Percentiles rank a stretch among this genome's conserved stretches.
Conservation (phyloP, 768 basidiomycete genomes). For the Boletus rufocinnamomeus region DNA sequence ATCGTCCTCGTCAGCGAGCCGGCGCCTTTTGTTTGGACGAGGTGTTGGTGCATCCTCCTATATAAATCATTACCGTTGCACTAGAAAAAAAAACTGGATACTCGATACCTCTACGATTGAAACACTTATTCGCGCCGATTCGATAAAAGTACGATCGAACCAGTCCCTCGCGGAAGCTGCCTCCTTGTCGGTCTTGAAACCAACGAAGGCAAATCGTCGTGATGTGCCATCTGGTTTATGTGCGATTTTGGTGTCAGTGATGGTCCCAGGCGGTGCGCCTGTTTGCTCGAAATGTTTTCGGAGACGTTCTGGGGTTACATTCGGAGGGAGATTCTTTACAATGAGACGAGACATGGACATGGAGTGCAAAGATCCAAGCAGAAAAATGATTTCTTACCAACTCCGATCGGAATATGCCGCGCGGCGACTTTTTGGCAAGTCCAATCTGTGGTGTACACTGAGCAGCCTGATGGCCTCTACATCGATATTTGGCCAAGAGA, state of each 20-base stretch:
- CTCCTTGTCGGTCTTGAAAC: slow-evolving; percentile 80
- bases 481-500: slow-evolving; percentile 43
- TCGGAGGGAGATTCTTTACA: slow-evolving; percentile 76
- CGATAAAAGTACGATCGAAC: slow-evolving; percentile 85
- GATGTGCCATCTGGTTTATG: slow-evolving; percentile 75
- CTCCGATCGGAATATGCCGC: slow-evolving; percentile 33
- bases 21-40: slow-evolving; percentile 69
- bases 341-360: slow-evolving; percentile 76
- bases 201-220: slow-evolving; percentile 89
- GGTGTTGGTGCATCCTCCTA: slow-evolving; percentile 71
- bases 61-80: slow-evolving; percentile 4
- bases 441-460: not conserved
- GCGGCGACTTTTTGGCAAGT: not conserved
- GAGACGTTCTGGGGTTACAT: slow-evolving; percentile 64
- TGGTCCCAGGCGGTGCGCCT: slow-evolving; percentile 59
- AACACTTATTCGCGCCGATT: slow-evolving; percentile 74
- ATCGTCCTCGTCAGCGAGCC: slow-evolving; percentile 55
- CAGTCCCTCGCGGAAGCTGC: slow-evolving; percentile 75
- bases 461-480: slow-evolving; percentile 23
- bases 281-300: slow-evolving; percentile 67
- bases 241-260: slow-evolving; percentile 88
- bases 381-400: not conserved
- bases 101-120: slow-evolving; percentile 66
- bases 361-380: not conserved
- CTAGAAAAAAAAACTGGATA: not conserved